A percentile compares a stretch with the other conserved stretches of the same genome.
phyloP scores from a whole-genome alignment of 441 rosid species.

The Iberis amara region DNA sequence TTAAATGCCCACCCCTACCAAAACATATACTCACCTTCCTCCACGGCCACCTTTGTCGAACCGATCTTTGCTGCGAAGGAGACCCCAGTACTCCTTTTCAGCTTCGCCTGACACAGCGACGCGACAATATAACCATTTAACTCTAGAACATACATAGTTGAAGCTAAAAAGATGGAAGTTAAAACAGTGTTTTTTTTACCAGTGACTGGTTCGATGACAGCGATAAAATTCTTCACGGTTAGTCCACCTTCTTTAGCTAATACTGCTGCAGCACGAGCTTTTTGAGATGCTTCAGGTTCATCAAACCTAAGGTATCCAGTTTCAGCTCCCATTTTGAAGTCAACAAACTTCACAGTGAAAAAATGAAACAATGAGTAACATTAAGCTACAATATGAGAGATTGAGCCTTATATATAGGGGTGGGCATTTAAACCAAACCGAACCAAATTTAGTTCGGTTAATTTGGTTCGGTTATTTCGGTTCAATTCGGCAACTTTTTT shows the following conservation, averaged over 20 bases:
- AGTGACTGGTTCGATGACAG: constrained; percentile 67
- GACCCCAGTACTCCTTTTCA: constrained; percentile 71
- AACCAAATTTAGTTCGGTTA: too few species aligned
- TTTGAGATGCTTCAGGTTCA: constrained; percentile 80
- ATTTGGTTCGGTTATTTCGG: too few species aligned
- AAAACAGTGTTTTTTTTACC: constrained; percentile 35
- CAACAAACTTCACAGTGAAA: constrained; percentile 49
- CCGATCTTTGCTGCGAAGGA: constrained; percentile 49
- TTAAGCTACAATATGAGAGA: not conserved
- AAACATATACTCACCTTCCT: constrained; percentile 52
- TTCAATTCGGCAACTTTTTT: too few species aligned
- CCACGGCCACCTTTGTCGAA: constrained; percentile 52
- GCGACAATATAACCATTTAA: not conserved
- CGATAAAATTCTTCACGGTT: constrained; percentile 68
- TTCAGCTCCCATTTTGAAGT: constrained; percentile 77
- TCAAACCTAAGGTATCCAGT: constrained; percentile 80
- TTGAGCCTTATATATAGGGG: not conserved
- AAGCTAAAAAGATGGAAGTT: constrained; percentile 1
- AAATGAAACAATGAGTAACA: not conserved
- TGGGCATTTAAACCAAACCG: too few species aligned
- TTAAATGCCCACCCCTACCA: too few species aligned
- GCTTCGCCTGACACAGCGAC: constrained; percentile 45
- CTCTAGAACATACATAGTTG: not conserved
- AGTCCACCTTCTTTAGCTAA: constrained; percentile 80
- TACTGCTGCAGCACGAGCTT: constrained; percentile 93